These are phyloP conservation scores for Nicotiana attenuata DNA, from an alignment of 257 asterid species.

Conservation along the genomic window DNA sequence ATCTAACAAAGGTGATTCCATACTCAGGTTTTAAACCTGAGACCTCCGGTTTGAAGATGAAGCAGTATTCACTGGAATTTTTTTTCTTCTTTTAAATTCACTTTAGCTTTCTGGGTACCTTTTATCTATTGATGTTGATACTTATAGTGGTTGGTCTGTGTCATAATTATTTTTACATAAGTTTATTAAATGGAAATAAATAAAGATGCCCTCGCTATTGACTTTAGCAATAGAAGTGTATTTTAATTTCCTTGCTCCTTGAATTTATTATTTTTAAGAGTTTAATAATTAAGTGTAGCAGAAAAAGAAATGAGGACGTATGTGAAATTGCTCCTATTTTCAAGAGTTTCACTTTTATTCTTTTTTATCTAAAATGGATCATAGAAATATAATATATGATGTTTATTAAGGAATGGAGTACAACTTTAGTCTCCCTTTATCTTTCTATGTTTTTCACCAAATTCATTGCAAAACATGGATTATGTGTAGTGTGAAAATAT, in stretches of 20 bases:
- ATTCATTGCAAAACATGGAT: conserved; percentile 5
- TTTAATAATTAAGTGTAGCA: no score
- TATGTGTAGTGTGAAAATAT: background rate
- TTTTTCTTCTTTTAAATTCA: no score
- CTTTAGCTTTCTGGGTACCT: background rate
- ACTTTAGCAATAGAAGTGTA: background rate
- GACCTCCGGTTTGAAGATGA: no score
- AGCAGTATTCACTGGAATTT: no score
- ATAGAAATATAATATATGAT: background rate
- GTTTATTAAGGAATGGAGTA: background rate
- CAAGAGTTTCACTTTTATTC: no score
- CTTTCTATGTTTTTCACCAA: conserved; percentile 26
- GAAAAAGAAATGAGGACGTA: no score
- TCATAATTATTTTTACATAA: background rate
- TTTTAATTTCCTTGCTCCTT: no score
- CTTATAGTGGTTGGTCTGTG: background rate
- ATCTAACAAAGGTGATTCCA: no score
- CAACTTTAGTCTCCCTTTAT: background rate
- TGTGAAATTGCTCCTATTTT: no score
- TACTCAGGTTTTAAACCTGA: no score
- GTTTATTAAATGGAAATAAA: background rate
- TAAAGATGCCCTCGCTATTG: background rate
- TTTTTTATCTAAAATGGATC: background rate
- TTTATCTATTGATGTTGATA: background rate
- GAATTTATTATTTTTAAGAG: no score